Conservation (phyloP, 768 basidiomycete genomes). For the Amanita inopinata region DNA sequence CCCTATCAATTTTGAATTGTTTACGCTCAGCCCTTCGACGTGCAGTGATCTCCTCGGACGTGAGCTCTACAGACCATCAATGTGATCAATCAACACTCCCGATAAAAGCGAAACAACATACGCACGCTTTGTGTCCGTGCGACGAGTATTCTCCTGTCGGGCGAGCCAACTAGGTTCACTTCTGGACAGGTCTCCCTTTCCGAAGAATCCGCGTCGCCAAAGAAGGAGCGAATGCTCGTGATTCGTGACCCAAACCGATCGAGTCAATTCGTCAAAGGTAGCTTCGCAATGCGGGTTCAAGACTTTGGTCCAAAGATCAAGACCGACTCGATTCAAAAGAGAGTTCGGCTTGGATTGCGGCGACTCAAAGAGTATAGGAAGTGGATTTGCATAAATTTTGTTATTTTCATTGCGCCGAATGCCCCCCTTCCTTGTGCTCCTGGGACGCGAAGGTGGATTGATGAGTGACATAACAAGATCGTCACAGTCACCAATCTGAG, state of each 20-base stretch:
- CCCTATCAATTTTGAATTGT: slow-evolving; percentile 90
- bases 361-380: slow-evolving; percentile 49
- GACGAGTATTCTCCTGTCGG: slow-evolving; percentile 61
- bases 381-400: slow-evolving; percentile 55
- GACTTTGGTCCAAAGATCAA: slow-evolving; percentile 41
- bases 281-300: slow-evolving; percentile 72
- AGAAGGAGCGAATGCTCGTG: slow-evolving; percentile 54
- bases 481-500: slow-evolving; percentile 1
- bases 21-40: slow-evolving; percentile 80
- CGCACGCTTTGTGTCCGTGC: slow-evolving; percentile 47
- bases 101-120: not conserved
- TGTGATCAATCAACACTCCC: not conserved
- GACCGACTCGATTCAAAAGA: slow-evolving; percentile 43
- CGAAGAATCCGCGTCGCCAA: slow-evolving; percentile 93
- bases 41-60: slow-evolving; percentile 88
- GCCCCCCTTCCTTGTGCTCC: slow-evolving; percentile 42
- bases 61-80: slow-evolving; percentile 39
- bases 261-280: slow-evolving; percentile 65
- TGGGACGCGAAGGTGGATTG: not conserved
- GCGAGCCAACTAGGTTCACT: slow-evolving; percentile 94
- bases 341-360: slow-evolving; percentile 33
- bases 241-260: slow-evolving; percentile 81
- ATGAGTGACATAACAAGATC: not conserved
- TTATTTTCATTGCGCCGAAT: slow-evolving; percentile 55
- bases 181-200: slow-evolving; percentile 89